Evolutionary conservation across 129 eudicot genomes (phyloP), one percentile per base, ranked within the genome.

Genomic region (Sambucus nigra): DNA sequence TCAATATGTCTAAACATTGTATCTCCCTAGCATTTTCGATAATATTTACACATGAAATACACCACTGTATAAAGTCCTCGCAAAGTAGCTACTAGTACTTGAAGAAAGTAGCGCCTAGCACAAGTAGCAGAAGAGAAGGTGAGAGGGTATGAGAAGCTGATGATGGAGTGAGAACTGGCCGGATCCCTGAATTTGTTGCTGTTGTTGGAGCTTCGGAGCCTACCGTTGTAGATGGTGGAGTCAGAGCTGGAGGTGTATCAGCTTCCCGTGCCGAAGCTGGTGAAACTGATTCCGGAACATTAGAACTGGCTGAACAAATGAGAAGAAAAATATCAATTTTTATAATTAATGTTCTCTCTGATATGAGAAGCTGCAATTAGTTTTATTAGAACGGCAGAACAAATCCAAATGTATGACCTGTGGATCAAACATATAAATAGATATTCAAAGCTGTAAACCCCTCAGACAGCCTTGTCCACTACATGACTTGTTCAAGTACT

Each of bases 121-220:
- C 47, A 16, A 60, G 61, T 9, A 88, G 53, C 48, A 74, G 51
- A 58, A 75, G 57, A 35, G 51, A 53, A 21, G 82, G 82, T 22
- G 78, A 63, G 65, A 59, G 20, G 31, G 60, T 60, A 12, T 57
- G 57, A 26, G 70, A 57, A 15, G 78, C 82, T 11, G 97, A 77
- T 15, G 97, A 78, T 18, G 89, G 77, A 2, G 74, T 79, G 52
- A 76, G 57, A 29, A 68, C 68, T 16, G 77, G 79, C 25, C 79
- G 82, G 47, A 65, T 80, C 14, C 86, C 83, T n/a, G 86, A 41
- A 48, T 61, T 66, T 25, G 73, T 40, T 0, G 76, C 31, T 25
- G 73, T 40, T 0, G 76, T 33, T 9, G 96, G 80, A 18, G 66
- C 14, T 72, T 65, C 65, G 7, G 76, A 53, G 11, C 18, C 18